Evolutionary conservation across 2,329 filamentous ascomycete genomes (phyloP), one percentile per base, ranked within the genome.

Genomic region (Fusarium pseudograminearum): DNA sequence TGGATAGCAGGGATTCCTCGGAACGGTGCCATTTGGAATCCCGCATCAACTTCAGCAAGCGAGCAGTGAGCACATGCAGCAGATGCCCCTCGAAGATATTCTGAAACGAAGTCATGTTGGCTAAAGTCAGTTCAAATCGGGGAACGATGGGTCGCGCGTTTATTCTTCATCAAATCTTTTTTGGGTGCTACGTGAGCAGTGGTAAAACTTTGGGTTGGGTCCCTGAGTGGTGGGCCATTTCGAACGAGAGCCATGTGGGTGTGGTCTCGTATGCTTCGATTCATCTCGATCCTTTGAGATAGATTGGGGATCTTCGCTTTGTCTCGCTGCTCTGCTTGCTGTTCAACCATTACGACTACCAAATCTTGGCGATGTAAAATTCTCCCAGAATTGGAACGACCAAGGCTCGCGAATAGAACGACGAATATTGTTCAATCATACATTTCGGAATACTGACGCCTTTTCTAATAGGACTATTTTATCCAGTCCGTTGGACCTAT

Each of bases 401-500:
- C 70, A 73, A 77, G 72, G 67, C 72, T 75, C 74, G 74, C 72
- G 71, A 70, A 72, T 72, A 73, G 71, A 78, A 71, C 76, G 72
- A 73, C 71, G 72, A 65, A 70, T 70, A 69, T 57, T 67, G 53
- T 65, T 65, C 70, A 72, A 72, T 67, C 57, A 60, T 65, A 72
- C 69, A 67, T 73, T 76, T 73, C 74, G 80, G 79, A 82, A 85
- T 77, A 92, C 91, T 93, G 89, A 93, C 90, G 82, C 84, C 84
- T 80, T 78, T 81, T 85, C 81, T 82, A 82, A 83, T 93, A 99
- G 96, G 96, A 99, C 84, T 99, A 98, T 83, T 98, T 99, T 81
- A 83, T 86, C 78, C 91, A 93, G 78, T 91, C 93, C 76, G 90
- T 97, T 80, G 95, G 94, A 74, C 89, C 92, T 70, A 93, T 98